Percentiles rank a stretch among this genome's conserved stretches.
Evolutionary conservation across 768 basidiomycete species (phyloP).

Genomic region (Naganishia antarctica): DNA sequence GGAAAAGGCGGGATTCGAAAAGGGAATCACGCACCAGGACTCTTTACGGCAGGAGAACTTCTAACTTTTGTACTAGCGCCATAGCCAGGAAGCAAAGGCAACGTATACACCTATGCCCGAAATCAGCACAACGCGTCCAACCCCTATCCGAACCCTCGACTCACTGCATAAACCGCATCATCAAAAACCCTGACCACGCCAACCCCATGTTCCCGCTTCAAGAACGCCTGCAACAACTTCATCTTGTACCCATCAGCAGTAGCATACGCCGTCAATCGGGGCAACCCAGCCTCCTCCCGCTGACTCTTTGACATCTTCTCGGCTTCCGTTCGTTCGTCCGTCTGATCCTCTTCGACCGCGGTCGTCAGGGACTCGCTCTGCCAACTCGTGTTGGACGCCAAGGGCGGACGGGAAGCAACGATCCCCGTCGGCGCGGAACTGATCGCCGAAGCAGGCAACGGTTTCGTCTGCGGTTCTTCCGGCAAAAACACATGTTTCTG

Average conservation of each 20-base stretch:
- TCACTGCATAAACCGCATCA: conserved; percentile 85
- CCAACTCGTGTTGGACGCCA: neutral
- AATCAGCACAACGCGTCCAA: neutral
- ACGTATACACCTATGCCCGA: conserved; percentile 73
- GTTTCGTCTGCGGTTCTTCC: conserved; percentile 79
- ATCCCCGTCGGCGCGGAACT: neutral
- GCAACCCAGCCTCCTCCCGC: conserved; percentile 71
- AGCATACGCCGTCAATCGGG: conserved; percentile 82
- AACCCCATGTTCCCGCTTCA: conserved; percentile 92
- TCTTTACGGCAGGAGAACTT: conserved; percentile 65
- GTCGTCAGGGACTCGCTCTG: conserved; percentile 3
- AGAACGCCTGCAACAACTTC: conserved; percentile 73
- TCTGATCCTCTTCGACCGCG: conserved; percentile 47
- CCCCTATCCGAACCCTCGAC: conserved; percentile 37
- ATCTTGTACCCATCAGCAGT: conserved; percentile 78
- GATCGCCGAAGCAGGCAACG: conserved; percentile 51
- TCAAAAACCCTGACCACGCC: conserved; percentile 73
- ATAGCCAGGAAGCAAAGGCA: conserved; percentile 87
- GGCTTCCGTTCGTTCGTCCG: conserved; percentile 74
- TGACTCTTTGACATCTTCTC: conserved; percentile 86
- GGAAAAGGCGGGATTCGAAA: neutral
- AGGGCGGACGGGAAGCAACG: too few species aligned
- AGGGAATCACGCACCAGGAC: conserved; percentile 30
- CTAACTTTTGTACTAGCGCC: conserved; percentile 76
- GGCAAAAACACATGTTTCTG: conserved; percentile 87